A percentile compares a stretch with the other conserved stretches of the same genome.
phyloP scores from a whole-genome alignment of 306 rosid species.

The Citrullus amarus region DNA sequence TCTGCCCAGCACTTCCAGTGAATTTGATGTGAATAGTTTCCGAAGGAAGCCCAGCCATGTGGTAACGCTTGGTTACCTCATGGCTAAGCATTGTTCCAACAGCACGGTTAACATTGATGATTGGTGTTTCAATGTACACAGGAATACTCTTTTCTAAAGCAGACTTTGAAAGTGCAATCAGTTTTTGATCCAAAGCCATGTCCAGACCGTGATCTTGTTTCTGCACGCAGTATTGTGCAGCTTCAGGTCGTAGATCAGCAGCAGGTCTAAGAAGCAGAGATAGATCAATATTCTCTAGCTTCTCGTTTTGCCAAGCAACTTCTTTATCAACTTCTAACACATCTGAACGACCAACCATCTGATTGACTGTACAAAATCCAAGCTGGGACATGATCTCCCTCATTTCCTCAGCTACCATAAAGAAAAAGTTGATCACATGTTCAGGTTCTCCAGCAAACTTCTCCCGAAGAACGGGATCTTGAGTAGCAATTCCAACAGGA shows the following conservation, averaged over 20 bases:
- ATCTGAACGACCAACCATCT: conserved; percentile 97
- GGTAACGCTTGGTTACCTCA: conserved; percentile 81
- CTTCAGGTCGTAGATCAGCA: conserved; percentile 83
- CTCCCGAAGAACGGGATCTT: conserved; percentile 96
- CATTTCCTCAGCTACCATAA: conserved; percentile 94
- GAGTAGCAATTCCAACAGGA: conserved; percentile 97
- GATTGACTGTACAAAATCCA: conserved; percentile 67
- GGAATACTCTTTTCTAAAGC: conserved; percentile 85
- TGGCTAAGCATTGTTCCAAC: conserved; percentile 99
- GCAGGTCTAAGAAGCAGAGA: conserved; percentile 87
- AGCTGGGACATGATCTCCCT: conserved; percentile 88
- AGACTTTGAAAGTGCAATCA: conserved; percentile 52
- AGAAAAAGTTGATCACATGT: conserved; percentile 91
- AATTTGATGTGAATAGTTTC: conserved; percentile 82
- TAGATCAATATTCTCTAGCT: conserved; percentile 82
- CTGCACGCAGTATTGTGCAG: conserved; percentile 86
- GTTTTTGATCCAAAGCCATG: conserved; percentile 79
- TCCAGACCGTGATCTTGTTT: conserved; percentile 94
- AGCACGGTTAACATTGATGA: conserved; percentile 73
- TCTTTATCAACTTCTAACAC: conserved; percentile 91
- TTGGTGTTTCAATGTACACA: conserved; percentile 71
- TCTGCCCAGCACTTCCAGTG: conserved; percentile 92
- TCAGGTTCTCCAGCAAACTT: conserved; percentile 99
- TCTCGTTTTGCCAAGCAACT: conserved; percentile 58
- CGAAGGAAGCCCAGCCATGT: conserved; percentile 74